Evolutionary conservation across 495 filamentous ascomycete genomes (phyloP).

Genomic region (Aspergillus indologenus): DNA sequence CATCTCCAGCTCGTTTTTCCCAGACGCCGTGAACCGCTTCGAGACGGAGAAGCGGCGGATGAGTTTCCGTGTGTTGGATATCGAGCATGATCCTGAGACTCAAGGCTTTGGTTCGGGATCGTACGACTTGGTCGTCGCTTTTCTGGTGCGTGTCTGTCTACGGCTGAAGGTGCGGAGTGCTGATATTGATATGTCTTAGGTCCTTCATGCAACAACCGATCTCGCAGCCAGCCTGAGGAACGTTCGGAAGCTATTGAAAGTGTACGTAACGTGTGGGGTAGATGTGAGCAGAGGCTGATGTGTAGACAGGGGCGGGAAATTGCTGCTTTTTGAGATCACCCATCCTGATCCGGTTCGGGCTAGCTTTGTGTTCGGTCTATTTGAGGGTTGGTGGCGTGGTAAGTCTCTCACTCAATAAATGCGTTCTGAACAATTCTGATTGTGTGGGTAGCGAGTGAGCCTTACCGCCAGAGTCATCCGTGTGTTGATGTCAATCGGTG

Average conservation of each 20-base stretch:
- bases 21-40: constrained; percentile 8
- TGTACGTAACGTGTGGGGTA: constrained; percentile 6
- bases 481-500: constrained; percentile 18
- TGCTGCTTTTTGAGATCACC: constrained; percentile 21
- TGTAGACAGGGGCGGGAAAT: constrained; percentile 8
- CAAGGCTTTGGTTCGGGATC: constrained; percentile 45
- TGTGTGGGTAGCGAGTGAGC: constrained; percentile 5
- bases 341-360: constrained; percentile 5
- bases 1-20: constrained; percentile 36
- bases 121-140: constrained; percentile 51
- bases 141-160: constrained; percentile 14
- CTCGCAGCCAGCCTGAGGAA: constrained; percentile 37
- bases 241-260: constrained; percentile 27
- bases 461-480: constrained; percentile 17
- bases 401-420: neutral
- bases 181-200: constrained; percentile 13
- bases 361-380: constrained; percentile 17
- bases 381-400: constrained; percentile 23
- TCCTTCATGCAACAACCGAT: constrained; percentile 30
- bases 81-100: constrained; percentile 38
- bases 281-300: neutral
- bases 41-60: constrained; percentile 5
- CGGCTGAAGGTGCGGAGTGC: too few species aligned
- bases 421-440: neutral
- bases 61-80: constrained; percentile 33